Conservation (phyloP, 148 eudicot species). For the Spergularia marina region DNA sequence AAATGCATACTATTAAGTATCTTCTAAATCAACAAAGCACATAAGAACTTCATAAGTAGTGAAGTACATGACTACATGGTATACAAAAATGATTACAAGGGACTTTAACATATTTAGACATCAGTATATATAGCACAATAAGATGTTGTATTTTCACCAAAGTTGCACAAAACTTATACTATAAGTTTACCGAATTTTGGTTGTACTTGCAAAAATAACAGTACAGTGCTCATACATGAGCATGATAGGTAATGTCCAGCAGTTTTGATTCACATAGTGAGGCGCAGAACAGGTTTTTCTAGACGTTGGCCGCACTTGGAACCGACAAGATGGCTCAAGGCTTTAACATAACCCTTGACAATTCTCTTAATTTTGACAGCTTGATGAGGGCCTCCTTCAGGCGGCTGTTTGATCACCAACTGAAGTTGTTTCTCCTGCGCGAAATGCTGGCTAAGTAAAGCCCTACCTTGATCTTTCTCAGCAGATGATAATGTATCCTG, state of each 20-base stretch:
- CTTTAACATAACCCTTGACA: conserved; percentile 29
- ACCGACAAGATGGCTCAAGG: conserved; percentile 25
- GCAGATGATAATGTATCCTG: not conserved
- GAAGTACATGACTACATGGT: no score
- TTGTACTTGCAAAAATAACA: not conserved
- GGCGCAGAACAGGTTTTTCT: conserved; percentile 23
- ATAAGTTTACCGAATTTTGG: no score
- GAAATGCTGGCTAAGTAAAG: conserved; percentile 21
- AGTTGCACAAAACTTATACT: no score
- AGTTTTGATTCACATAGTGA: conserved; percentile 15
- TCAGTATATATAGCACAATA: no score
- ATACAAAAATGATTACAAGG: no score
- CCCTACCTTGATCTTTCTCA: conserved; percentile 12
- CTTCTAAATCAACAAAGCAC: no score
- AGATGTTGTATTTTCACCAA: no score
- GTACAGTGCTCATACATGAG: not conserved
- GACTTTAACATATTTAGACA: no score
- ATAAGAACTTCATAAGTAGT: no score
- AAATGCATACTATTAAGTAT: no score
- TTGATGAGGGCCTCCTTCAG: conserved; percentile 16
- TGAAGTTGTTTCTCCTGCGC: conserved; percentile 31
- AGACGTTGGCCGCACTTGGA: conserved; percentile 19
- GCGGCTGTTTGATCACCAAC: conserved; percentile 28
- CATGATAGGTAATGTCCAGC: not conserved
- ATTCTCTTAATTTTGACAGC: conserved; percentile 22